Evolutionary conservation across 495 filamentous ascomycete genomes (phyloP).

Genomic region (Penicillium macrosclerotiorum): DNA sequence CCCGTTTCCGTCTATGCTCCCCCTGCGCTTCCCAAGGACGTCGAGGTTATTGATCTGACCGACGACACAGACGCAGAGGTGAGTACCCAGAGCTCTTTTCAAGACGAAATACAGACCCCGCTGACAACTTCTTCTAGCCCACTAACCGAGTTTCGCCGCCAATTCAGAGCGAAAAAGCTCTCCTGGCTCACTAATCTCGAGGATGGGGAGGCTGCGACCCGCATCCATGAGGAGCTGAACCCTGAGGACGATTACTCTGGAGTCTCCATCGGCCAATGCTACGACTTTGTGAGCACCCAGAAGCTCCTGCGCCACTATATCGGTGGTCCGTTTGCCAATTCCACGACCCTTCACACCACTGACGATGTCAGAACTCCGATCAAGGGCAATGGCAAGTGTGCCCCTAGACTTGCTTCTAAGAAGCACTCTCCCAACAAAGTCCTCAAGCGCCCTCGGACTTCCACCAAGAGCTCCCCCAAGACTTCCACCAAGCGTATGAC

Average conservation of each 20-base stretch:
- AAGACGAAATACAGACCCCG: background rate
- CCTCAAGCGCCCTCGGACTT: background rate
- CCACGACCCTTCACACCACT: background rate
- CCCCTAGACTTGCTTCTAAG: too few relatives aligned
- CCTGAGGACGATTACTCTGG: background rate
- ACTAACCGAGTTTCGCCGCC: slow-evolving; percentile 1
- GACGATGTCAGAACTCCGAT: too few relatives aligned
- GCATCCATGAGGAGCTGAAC: slow-evolving; percentile 1
- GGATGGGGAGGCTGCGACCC: background rate
- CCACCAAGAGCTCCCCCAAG: background rate
- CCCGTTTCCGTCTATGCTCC: background rate
- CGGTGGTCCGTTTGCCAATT: slow-evolving; percentile 3
- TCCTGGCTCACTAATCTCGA: slow-evolving; percentile 1
- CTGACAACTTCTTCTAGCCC: background rate
- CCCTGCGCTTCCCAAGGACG: slow-evolving; percentile 1
- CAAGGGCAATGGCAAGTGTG: too few relatives aligned
- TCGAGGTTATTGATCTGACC: slow-evolving; percentile 12
- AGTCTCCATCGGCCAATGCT: background rate
- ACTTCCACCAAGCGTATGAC: background rate
- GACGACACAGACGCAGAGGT: slow-evolving; percentile 1
- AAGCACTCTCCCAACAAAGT: too few relatives aligned
- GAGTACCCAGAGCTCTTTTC: slow-evolving; percentile 6
- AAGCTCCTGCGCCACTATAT: background rate
- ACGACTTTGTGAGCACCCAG: background rate
- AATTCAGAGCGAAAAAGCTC: slow-evolving; percentile 1